Base-by-base conservation (phyloP, 108 stramenopile species). In the Fistulifera solaris region DNA sequence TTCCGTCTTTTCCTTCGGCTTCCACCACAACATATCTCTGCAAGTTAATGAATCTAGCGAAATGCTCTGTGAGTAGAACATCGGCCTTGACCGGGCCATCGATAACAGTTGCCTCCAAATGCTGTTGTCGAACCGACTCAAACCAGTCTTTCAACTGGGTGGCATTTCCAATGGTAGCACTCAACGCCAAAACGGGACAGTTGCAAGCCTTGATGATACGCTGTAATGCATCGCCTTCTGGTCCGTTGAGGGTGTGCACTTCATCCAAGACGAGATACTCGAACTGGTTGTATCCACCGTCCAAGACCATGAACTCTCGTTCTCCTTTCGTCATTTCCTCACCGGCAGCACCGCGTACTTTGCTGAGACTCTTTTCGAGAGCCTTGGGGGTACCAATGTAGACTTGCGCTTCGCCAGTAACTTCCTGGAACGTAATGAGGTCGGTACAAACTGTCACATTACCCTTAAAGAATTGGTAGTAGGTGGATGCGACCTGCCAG, bases 401-500 rank as follows among this genome's bases (percentile, higher is more conserved):
- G 23, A 96, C 93, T 53, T 94, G 83, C 42, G 94, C 94, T 59
- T 80, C 87, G 40, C 87, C 86, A 14, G 83, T 74, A 42, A 87
- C 78, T 69, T 91, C 87, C 58, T 93, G 92, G 63, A 93, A 93
- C 28, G 76, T 76, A 58, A 93, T 93, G 49, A 80, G 76, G 58
- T 93, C 92, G 21, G 92, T 93, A 54, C 85, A 87, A 44, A 95
- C 82, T 41, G 89, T 86, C n/a, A 96, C 94, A 60, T 95, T 89
- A 24, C 95, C 97, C 54, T 78, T 71, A 63, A 96, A 93, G 65
- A 98, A 93, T 58, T 98, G 86, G 61, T 94, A 87, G 81, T 96
- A 98, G 27, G 95, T 95, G 11, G 98, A 96, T n/a, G 98, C 98
- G 64, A 99, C 94, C 76, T 99, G 98, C 98, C 98, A 99, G 3